Conservation (phyloP, 2,329 filamentous ascomycete species). For the Pestalotiopsis sp. region DNA sequence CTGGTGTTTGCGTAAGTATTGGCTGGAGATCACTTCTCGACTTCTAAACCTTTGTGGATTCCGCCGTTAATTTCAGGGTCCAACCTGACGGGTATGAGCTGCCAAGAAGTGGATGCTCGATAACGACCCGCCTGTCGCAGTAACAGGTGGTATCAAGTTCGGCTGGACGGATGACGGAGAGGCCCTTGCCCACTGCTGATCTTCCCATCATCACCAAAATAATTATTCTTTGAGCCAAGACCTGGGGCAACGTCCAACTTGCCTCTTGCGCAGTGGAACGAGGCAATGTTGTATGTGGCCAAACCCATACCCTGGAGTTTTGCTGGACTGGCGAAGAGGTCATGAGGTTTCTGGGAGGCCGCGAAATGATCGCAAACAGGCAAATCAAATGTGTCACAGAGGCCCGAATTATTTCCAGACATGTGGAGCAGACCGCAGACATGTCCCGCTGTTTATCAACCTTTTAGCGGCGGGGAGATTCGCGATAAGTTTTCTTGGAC, state of each 20-base stretch:
- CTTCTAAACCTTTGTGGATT: not conserved
- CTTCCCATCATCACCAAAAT: not conserved
- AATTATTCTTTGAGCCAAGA: not conserved
- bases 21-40: not conserved
- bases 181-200: not conserved
- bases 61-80: not conserved
- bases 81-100: not conserved
- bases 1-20: no score
- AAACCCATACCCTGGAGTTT: no score
- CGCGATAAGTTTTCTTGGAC: not conserved
- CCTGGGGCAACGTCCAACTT: no score
- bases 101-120: not conserved
- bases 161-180: not conserved
- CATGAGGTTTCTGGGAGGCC: no score
- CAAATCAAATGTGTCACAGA: not conserved
- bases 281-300: no score
- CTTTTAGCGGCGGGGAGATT: not conserved
- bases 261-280: no score
- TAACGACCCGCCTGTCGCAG: not conserved
- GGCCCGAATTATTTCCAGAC: not conserved
- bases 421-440: not conserved
- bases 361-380: no score
- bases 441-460: not conserved
- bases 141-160: not conserved
- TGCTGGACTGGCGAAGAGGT: no score